Evolutionary conservation across 192 early-diverging fungal species (phyloP).

Genomic region (Gamsiella multidivaricata): DNA sequence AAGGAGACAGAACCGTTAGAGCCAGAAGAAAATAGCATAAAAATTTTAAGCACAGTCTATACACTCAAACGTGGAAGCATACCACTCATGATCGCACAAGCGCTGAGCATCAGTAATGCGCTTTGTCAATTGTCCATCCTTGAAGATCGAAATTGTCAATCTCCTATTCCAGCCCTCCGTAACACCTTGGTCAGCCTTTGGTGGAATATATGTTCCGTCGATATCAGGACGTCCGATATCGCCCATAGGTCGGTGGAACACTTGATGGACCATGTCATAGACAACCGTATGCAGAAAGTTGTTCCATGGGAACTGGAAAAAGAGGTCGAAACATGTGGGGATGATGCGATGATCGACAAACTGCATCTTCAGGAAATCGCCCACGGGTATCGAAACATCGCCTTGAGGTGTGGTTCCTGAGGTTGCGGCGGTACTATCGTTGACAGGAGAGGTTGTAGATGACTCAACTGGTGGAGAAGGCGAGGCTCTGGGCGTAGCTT

Average conservation of each 20-base stretch:
- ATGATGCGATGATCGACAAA: slow-evolving; percentile 76
- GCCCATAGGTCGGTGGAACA: slow-evolving; percentile 90
- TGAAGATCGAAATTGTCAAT: slow-evolving; percentile 74
- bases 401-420: slow-evolving; percentile 19
- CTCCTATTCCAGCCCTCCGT: slow-evolving; percentile 51
- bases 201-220: slow-evolving; percentile 46
- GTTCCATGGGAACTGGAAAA: slow-evolving; percentile 97
- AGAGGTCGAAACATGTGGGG: slow-evolving; percentile 79
- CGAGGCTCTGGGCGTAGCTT: slow-evolving; percentile 29
- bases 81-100: slow-evolving; percentile 85
- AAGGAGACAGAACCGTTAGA: background rate
- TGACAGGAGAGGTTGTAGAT: slow-evolving; percentile 6
- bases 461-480: slow-evolving; percentile 24
- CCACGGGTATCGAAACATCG: slow-evolving; percentile 65
- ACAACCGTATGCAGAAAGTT: slow-evolving; percentile 99
- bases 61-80: too few relatives aligned
- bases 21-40: slow-evolving; percentile 56
- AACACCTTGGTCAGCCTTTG: slow-evolving; percentile 32
- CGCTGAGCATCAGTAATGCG: slow-evolving; percentile 88
- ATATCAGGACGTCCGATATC: slow-evolving; percentile 55
- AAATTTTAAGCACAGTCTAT: too few relatives aligned
- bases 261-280: slow-evolving; percentile 98
- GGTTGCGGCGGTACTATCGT: slow-evolving; percentile 6
- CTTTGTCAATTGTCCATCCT: slow-evolving; percentile 86
- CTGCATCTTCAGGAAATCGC: slow-evolving; percentile 78